phyloP scores from a whole-genome alignment of 169 alveolate genomes.

The Cryptosporidium muris region DNA sequence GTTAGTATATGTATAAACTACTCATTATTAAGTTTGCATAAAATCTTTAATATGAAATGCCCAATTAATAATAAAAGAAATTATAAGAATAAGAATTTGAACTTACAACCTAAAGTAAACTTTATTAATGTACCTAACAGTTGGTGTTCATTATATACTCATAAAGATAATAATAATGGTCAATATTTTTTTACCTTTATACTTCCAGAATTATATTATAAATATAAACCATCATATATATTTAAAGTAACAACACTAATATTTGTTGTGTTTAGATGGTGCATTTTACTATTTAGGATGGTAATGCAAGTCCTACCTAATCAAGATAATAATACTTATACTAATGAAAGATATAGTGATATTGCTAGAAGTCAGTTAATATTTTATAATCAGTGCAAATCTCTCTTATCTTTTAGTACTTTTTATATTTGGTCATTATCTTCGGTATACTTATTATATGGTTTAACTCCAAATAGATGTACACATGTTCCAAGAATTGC shows the following conservation, averaged over 20 bases:
- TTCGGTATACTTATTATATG: conserved; percentile 53
- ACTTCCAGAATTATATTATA: conserved; percentile 24
- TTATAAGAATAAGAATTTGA: too few relatives aligned
- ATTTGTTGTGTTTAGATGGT: conserved; percentile 61
- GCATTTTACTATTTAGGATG: conserved; percentile 42
- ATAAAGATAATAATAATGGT: conserved; percentile 8
- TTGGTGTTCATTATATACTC: conserved; percentile 11
- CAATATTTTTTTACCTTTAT: conserved; percentile 8
- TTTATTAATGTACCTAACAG: conserved; percentile 7
- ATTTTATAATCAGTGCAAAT: conserved; percentile 32
- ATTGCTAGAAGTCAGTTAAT: not conserved
- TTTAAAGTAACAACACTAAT: conserved; percentile 20
- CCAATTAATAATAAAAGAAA: too few relatives aligned
- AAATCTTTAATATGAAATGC: too few relatives aligned
- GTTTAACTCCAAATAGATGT: conserved; percentile 47
- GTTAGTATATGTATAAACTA: too few relatives aligned
- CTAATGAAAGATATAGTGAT: not conserved
- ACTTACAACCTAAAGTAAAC: not conserved
- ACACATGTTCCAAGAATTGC: conserved; percentile 49
- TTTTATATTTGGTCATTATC: conserved; percentile 70
- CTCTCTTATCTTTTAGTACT: conserved; percentile 42
- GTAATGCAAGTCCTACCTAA: conserved; percentile 33
- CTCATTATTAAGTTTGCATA: too few relatives aligned
- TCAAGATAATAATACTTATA: conserved; percentile 3
- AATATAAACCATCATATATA: conserved; percentile 31